Conservation (phyloP, 2,329 filamentous ascomycete genomes). For the Penicillium crustosum region DNA sequence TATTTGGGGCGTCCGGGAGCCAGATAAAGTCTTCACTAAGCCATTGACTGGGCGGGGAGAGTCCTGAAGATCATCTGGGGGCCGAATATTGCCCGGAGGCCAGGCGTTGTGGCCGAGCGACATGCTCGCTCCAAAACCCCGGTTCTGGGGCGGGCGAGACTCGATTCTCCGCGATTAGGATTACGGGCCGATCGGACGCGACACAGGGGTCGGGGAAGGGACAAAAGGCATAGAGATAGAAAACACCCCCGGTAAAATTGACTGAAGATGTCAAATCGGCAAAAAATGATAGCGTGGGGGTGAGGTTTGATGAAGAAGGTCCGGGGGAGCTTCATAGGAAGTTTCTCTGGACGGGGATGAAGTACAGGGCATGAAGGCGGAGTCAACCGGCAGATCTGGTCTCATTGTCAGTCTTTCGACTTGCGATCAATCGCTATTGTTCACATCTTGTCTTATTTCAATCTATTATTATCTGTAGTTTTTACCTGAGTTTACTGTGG, state of each 20-base stretch:
- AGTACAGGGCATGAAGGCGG: constrained; percentile 37
- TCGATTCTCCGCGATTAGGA: constrained; percentile 47
- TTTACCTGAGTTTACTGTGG: background rate
- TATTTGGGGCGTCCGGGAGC: constrained; percentile 46
- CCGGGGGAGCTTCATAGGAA: constrained; percentile 34
- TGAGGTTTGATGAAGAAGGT: constrained; percentile 42
- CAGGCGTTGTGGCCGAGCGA: constrained; percentile 68
- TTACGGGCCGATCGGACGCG: constrained; percentile 34
- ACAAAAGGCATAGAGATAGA: constrained; percentile 38
- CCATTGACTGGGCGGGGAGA: constrained; percentile 44
- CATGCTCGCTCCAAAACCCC: constrained; percentile 57
- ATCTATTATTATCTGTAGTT: background rate
- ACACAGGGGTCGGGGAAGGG: constrained; percentile 23
- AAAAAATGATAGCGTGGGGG: constrained; percentile 36
- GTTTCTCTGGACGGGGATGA: constrained; percentile 44
- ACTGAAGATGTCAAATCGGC: constrained; percentile 31
- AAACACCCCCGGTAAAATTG: constrained; percentile 18
- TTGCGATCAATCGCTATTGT: constrained; percentile 1
- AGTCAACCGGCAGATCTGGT: constrained; percentile 31
- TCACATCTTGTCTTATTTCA: constrained; percentile 2
- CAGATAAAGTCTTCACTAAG: constrained; percentile 43
- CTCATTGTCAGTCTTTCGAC: constrained; percentile 26
- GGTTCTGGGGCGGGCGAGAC: constrained; percentile 46
- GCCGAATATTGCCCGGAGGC: constrained; percentile 61
- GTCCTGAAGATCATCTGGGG: constrained; percentile 59